Conservation (phyloP, 495 filamentous ascomycete species). For the Astrocystis sublimbata region DNA sequence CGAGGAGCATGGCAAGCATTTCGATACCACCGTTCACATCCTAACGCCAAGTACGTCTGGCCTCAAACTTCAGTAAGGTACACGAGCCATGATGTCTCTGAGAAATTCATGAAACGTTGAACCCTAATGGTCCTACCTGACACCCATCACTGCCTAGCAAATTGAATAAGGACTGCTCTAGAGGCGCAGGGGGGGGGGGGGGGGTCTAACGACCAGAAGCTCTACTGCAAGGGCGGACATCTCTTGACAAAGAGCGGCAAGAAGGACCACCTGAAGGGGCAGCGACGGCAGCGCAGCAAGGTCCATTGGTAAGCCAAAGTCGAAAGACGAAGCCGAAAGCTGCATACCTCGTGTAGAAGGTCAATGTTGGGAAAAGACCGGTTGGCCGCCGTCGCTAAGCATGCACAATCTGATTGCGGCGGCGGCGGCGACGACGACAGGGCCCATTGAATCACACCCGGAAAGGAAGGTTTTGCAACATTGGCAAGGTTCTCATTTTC, state of each 20-base stretch:
- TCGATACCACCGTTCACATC: not conserved
- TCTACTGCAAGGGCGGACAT: not conserved
- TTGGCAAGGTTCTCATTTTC: not conserved
- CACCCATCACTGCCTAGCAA: not conserved
- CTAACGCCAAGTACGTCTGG: not conserved
- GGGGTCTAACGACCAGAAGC: not conserved
- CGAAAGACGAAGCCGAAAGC: not conserved
- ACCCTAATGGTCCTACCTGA: not conserved
- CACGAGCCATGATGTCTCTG: not conserved
- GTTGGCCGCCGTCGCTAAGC: not conserved
- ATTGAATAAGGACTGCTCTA: not conserved
- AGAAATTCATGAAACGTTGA: not conserved
- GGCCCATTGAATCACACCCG: not conserved
- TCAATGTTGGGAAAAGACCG: conserved; percentile 2
- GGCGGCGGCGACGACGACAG: conserved; percentile 3
- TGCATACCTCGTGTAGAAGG: not conserved
- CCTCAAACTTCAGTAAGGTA: not conserved
- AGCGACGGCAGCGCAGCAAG: not conserved
- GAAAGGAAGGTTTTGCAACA: not conserved
- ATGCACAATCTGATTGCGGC: conserved; percentile 8
- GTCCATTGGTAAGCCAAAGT: not conserved
- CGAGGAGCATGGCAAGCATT: conserved; percentile 5
- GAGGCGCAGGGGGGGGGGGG: not conserved
- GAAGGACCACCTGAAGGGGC: not conserved
- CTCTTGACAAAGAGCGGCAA: conserved; percentile 1